A percentile compares a stretch with the other conserved stretches of the same genome.
Conservation (phyloP, 164 flowering plant genomes). For the Berberis thunbergii region DNA sequence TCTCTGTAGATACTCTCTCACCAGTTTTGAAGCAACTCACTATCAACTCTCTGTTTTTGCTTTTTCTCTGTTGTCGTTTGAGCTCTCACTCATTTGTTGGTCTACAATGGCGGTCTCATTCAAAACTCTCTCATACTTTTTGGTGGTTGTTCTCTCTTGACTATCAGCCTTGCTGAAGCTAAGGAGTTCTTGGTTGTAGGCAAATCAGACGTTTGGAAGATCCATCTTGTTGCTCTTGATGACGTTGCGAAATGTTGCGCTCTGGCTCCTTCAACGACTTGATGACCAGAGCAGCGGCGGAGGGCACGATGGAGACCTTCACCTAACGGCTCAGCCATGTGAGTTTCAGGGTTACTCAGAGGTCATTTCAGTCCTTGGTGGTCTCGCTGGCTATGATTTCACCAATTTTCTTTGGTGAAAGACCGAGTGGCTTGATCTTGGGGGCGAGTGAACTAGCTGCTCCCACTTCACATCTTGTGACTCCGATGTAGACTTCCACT, state of each 20-base stretch:
- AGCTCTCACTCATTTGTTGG: too few species aligned
- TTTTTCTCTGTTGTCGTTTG: too few species aligned
- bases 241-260: slow-evolving; percentile 66
- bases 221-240: slow-evolving; percentile 63
- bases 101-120: too few species aligned
- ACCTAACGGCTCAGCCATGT: slow-evolving; percentile 74
- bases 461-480: slow-evolving; percentile 75
- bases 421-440: slow-evolving; percentile 70
- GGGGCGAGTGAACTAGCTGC: slow-evolving; percentile 75
- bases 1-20: too few species aligned
- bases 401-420: slow-evolving; percentile 72
- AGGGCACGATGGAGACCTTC: slow-evolving; percentile 62
- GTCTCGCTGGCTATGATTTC: slow-evolving; percentile 74
- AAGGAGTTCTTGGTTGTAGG: too few species aligned
- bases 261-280: slow-evolving; percentile 74
- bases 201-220: too few species aligned
- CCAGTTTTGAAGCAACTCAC: too few species aligned
- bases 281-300: slow-evolving; percentile 67
- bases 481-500: slow-evolving; percentile 67
- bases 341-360: slow-evolving; percentile 70
- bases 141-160: too few species aligned
- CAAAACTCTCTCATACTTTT: too few species aligned
- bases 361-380: slow-evolving; percentile 81
- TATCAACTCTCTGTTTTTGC: too few species aligned
- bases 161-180: too few species aligned